Conservation (phyloP, 108 stramenopile genomes). For the Discostella stelligeroides region DNA sequence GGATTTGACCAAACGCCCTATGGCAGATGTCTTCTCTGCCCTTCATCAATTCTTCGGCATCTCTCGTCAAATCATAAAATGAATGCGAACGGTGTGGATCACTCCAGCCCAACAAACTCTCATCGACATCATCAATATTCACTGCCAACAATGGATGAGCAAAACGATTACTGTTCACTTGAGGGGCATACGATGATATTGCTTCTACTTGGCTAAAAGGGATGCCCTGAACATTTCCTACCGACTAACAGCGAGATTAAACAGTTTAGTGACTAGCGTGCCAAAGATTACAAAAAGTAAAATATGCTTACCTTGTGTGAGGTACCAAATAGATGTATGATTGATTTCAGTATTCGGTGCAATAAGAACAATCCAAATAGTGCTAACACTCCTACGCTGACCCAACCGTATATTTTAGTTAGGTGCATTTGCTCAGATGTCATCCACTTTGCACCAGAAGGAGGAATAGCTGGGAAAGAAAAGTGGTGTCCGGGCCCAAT, state of each 20-base stretch:
- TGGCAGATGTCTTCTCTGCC: conserved; percentile 46
- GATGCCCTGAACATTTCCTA: conserved; percentile 35
- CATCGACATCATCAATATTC: conserved; percentile 61
- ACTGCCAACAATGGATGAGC: conserved; percentile 81
- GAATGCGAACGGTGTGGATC: conserved; percentile 67
- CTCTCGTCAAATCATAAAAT: conserved; percentile 76
- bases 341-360: conserved; percentile 23
- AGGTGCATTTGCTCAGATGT: conserved; percentile 70
- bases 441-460: conserved; percentile 70
- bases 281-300: neutral
- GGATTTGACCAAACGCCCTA: conserved; percentile 44
- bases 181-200: conserved; percentile 71
- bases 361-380: conserved; percentile 45
- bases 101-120: conserved; percentile 73
- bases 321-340: conserved; percentile 37
- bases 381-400: conserved; percentile 38
- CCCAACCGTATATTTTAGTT: conserved; percentile 67
- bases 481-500: conserved; percentile 37
- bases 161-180: conserved; percentile 59
- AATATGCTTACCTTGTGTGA: conserved; percentile 32
- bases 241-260: conserved; percentile 19
- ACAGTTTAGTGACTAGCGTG: neutral
- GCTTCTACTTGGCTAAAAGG: conserved; percentile 43
- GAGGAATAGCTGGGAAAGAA: conserved; percentile 61
- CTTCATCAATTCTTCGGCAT: conserved; percentile 61